Percentiles rank a stretch among this genome's conserved stretches.
phyloP scores from a whole-genome alignment of 768 basidiomycete species.

The Artomyces pyxidatus region DNA sequence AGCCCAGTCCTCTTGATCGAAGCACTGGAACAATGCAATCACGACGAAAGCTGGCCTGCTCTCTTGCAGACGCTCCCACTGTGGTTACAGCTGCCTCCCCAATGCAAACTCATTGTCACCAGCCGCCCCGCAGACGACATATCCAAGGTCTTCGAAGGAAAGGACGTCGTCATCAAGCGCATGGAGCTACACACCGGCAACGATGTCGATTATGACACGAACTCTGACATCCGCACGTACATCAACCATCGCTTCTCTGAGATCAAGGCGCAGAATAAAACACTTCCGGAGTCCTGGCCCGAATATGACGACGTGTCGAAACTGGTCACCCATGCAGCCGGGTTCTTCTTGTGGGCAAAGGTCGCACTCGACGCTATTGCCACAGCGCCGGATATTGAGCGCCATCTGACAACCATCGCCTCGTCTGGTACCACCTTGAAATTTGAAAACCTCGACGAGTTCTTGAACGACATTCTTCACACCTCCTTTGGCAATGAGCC shows the following conservation, averaged over 20 bases:
- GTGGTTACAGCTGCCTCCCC: conserved; percentile 4
- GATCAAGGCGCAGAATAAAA: conserved; percentile 4
- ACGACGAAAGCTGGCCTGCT: neutral
- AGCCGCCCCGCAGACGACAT: conserved; percentile 7
- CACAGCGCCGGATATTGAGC: neutral
- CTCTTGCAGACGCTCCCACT: conserved; percentile 1
- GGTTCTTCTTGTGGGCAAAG: conserved; percentile 10
- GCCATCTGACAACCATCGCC: neutral
- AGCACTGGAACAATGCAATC: conserved; percentile 6
- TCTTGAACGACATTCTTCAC: neutral
- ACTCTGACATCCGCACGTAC: conserved; percentile 1
- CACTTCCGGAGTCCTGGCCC: conserved; percentile 6
- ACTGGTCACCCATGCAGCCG: neutral
- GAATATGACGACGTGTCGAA: neutral
- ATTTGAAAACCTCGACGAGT: conserved; percentile 2
- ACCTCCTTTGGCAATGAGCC: neutral
- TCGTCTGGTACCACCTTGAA: conserved; percentile 2
- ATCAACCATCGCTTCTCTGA: conserved; percentile 5
- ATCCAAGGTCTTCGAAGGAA: neutral
- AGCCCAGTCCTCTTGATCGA: conserved; percentile 7
- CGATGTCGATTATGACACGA: neutral
- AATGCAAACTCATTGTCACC: conserved; percentile 11
- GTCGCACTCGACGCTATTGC: conserved; percentile 3
- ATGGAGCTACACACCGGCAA: conserved; percentile 7
- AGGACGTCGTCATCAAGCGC: neutral